Evolutionary conservation across 1,284 basidiomycete species (phyloP).

Genomic region (Rhodotorula sp.): DNA sequence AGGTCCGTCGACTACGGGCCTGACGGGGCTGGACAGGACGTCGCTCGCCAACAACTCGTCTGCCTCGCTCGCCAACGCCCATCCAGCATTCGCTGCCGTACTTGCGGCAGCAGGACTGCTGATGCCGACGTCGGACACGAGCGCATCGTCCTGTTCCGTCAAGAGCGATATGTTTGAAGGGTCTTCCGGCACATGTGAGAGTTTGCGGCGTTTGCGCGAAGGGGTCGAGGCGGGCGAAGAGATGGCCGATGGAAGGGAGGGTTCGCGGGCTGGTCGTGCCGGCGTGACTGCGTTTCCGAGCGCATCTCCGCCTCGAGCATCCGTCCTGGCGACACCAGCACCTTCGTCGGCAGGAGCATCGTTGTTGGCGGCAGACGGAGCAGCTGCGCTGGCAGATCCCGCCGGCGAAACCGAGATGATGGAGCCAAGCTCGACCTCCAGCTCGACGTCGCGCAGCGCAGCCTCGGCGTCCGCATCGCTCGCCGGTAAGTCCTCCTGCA

Average conservation of each 20-base stretch:
- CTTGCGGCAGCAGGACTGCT: conserved; percentile 24
- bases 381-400: too few species aligned
- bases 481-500: background rate
- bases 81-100: conserved; percentile 5
- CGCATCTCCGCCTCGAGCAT: too few species aligned
- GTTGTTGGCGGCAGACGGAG: background rate
- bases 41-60: background rate
- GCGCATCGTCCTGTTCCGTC: background rate
- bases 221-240: conserved; percentile 12
- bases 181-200: background rate
- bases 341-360: background rate
- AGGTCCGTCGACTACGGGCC: background rate
- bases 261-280: background rate
- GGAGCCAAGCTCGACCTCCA: background rate
- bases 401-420: background rate
- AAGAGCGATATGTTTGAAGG: background rate
- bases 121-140: background rate
- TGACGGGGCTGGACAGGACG: conserved; percentile 7
- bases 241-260: background rate
- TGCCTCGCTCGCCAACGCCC: background rate
- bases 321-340: background rate
- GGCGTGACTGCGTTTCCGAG: background rate
- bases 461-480: conserved; percentile 5
- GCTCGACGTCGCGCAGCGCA: conserved; percentile 24
- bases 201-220: conserved; percentile 10